Conservation (phyloP, 805 yeast species). For the Wickerhamomyces bovis region DNA sequence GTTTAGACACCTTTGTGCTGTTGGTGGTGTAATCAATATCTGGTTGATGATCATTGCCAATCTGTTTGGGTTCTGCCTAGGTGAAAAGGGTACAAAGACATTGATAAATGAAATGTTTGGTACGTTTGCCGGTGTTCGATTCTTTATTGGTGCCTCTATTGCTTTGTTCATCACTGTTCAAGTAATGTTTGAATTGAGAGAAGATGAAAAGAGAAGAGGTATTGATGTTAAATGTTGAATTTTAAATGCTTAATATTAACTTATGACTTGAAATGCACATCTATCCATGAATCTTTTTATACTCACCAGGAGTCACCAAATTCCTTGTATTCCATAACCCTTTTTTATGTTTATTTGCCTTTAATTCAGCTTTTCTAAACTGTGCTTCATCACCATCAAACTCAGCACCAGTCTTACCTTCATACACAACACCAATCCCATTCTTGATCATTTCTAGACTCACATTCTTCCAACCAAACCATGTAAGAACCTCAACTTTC, state of each 20-base stretch:
- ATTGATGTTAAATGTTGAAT: constrained; percentile 67
- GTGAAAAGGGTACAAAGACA: constrained; percentile 72
- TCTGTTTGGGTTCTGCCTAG: constrained; percentile 89
- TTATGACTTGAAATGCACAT: neutral
- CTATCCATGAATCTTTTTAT: constrained; percentile 42
- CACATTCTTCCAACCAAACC: constrained; percentile 71
- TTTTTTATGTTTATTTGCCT: constrained; percentile 46
- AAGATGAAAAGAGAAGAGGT: constrained; percentile 78
- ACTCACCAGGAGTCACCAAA: constrained; percentile 72
- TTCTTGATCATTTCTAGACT: constrained; percentile 79
- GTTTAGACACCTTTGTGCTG: constrained; percentile 77
- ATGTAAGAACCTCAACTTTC: constrained; percentile 45
- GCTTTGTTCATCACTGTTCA: constrained; percentile 81
- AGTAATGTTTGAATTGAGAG: constrained; percentile 91
- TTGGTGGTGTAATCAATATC: constrained; percentile 83
- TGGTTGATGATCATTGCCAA: constrained; percentile 99
- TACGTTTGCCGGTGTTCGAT: constrained; percentile 60
- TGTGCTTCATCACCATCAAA: constrained; percentile 69
- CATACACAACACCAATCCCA: constrained; percentile 87
- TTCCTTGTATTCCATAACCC: constrained; percentile 69
- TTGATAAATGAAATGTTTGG: constrained; percentile 66
- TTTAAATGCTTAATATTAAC: too few relatives aligned
- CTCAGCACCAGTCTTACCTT: constrained; percentile 73
- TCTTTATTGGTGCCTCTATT: constrained; percentile 53
- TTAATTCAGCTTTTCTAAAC: constrained; percentile 54